These are phyloP conservation scores for Rhizopogon vulgaris DNA, from an alignment of 768 basidiomycete species.

Conservation along the genomic window DNA sequence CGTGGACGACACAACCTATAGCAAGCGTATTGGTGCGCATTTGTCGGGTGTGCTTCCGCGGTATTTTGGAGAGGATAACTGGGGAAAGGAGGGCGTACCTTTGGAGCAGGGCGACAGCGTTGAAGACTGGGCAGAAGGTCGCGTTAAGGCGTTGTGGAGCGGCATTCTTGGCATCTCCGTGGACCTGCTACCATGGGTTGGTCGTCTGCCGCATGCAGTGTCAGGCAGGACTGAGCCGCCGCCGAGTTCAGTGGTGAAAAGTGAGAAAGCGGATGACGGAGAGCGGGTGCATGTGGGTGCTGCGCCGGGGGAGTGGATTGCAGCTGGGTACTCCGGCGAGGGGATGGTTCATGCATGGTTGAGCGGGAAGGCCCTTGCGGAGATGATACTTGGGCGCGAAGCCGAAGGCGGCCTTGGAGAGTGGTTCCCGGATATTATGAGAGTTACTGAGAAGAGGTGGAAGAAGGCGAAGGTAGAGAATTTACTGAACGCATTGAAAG, in stretches of 20 bases:
- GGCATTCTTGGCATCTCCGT: constrained; percentile 60
- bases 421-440: constrained; percentile 48
- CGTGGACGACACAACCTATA: constrained; percentile 31
- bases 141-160: constrained; percentile 54
- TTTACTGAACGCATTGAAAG: constrained; percentile 14
- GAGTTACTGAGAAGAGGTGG: constrained; percentile 45
- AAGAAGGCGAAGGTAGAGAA: constrained; percentile 45
- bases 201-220: constrained; percentile 45
- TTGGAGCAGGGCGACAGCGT: constrained; percentile 2
- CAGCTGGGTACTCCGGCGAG: constrained; percentile 66
- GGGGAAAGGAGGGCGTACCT: constrained; percentile 31
- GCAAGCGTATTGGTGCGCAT: constrained; percentile 27
- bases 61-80: constrained; percentile 44
- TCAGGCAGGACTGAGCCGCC: constrained; percentile 34
- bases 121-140: constrained; percentile 33
- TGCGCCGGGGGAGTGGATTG: constrained; percentile 62
- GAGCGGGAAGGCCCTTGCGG: constrained; percentile 52
- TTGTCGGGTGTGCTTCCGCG: constrained; percentile 41
- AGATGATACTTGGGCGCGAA: constrained; percentile 47
- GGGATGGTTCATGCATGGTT: constrained; percentile 73
- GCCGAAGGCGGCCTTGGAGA: constrained; percentile 19
- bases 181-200: constrained; percentile 68
- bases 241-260: neutral
- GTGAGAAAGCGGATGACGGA: neutral
- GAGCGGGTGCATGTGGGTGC: constrained; percentile 11